Base-by-base conservation (phyloP, 2,329 filamentous ascomycete species). In the Alternaria ethzedia region DNA sequence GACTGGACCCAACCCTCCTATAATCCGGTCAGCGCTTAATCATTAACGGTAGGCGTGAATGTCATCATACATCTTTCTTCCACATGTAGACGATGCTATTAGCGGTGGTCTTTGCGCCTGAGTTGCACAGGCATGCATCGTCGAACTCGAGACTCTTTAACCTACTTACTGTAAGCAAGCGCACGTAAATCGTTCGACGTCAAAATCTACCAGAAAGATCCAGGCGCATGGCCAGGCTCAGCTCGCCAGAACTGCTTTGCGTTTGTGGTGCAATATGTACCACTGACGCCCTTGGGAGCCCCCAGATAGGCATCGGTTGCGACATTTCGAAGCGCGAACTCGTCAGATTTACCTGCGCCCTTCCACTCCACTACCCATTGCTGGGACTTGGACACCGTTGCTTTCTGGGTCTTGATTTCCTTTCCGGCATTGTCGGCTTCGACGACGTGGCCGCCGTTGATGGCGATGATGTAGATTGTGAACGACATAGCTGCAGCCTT, bases 221-320 rank as follows among this genome's bases (percentile, higher is more conserved):
- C 50, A 41, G 50, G 50, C 50, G 50, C 30, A 20, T 52, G 50
- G 25, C 50, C 50, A 41, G 26, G 50, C 17, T 52, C 50, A 28
- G 50, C 50, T 52, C 50, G 50, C 50, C 50, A 52, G 30, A 52
- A 52, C 50, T 52, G 50, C 50, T 52, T 52, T 52, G 17, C 28
- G 50, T 41, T 41, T 41, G 50, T 52, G 30, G 50, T 46, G 28
- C 28, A 30, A 30, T 30, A 46, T 46, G 44, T 46, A 46, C 44
- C 44, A 15, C 44, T 46, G 13, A 46, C 44, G 20, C 44, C 44
- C 44, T 46, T 46, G 17, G 44, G 20, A 21, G 44, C 44, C 44
- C 44, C 44, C 17, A 46, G 44, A 46, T 46, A 46, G 44, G 9
- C 44, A 46, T 46, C 20, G 44, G 44, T 46, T 23, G 44, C 44